Evolutionary conservation across 148 eudicot genomes (phyloP).

Genomic region (Amaranthus hypochondriacus): DNA sequence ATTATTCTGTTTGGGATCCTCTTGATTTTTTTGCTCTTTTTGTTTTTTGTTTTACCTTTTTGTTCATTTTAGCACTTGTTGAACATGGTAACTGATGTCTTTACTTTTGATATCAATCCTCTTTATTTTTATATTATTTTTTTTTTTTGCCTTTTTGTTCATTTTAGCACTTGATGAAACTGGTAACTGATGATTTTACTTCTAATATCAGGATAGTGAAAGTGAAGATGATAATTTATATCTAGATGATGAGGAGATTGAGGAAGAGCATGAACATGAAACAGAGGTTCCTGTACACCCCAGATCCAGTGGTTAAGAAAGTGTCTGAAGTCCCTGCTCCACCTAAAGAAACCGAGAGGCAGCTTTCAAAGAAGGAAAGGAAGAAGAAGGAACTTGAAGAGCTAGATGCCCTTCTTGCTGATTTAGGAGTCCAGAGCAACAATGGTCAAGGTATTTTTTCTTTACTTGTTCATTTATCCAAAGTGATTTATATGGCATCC

Average conservation of each 20-base stretch:
- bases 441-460: conserved; percentile 41
- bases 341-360: conserved; percentile 78
- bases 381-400: conserved; percentile 97
- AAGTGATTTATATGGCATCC: background rate
- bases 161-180: background rate
- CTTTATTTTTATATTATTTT: background rate
- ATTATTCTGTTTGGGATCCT: no score
- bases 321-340: conserved; percentile 50
- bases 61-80: background rate
- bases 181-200: background rate
- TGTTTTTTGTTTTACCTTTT: no score
- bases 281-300: conserved; percentile 42
- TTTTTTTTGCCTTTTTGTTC: background rate
- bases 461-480: background rate
- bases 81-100: conserved; percentile 2
- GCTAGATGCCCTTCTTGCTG: conserved; percentile 87
- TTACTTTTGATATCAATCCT: conserved; percentile 18
- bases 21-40: no score
- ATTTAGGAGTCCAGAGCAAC: conserved; percentile 49
- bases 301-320: conserved; percentile 50
- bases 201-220: conserved; percentile 69
- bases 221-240: conserved; percentile 92
- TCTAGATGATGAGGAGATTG: conserved; percentile 75
- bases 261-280: conserved; percentile 85
- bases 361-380: conserved; percentile 89